A percentile compares a stretch with the other conserved stretches of the same genome.
Conservation (phyloP, 2,329 filamentous ascomycete species). For the Allantophomopsis lycopodina region DNA sequence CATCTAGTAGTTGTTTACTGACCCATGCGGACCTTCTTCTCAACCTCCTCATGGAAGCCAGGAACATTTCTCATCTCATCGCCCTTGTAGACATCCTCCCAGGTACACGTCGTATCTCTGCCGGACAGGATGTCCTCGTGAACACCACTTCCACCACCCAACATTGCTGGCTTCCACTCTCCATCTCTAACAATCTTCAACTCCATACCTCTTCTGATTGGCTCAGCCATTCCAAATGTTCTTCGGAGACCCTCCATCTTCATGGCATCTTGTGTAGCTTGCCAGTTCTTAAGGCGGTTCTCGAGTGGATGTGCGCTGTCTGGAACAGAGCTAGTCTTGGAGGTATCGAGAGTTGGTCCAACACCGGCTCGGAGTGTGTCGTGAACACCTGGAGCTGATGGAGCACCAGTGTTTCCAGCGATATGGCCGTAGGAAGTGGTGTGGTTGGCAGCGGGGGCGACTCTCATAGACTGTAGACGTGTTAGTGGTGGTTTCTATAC, state of each 20-base stretch:
- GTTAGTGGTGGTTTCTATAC: background rate
- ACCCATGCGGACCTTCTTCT: slow-evolving; percentile 73
- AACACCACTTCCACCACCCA: slow-evolving; percentile 46
- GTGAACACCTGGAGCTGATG: slow-evolving; percentile 85
- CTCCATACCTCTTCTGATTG: slow-evolving; percentile 88
- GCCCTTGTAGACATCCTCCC: slow-evolving; percentile 89
- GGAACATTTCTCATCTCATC: slow-evolving; percentile 58
- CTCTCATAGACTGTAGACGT: slow-evolving; percentile 62
- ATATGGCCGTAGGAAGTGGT: slow-evolving; percentile 51
- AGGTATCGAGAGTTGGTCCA: slow-evolving; percentile 39
- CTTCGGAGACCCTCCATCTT: slow-evolving; percentile 83
- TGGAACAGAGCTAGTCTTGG: slow-evolving; percentile 21
- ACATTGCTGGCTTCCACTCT: slow-evolving; percentile 63
- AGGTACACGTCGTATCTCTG: slow-evolving; percentile 62
- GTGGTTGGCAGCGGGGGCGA: slow-evolving; percentile 62
- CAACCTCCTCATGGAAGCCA: slow-evolving; percentile 85
- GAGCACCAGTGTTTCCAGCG: slow-evolving; percentile 49
- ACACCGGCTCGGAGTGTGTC: slow-evolving; percentile 84
- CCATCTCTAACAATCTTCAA: slow-evolving; percentile 72
- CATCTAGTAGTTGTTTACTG: slow-evolving; percentile 5
- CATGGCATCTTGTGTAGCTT: slow-evolving; percentile 71
- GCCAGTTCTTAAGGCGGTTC: slow-evolving; percentile 78
- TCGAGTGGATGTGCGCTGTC: slow-evolving; percentile 66
- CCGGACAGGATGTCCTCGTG: slow-evolving; percentile 85
- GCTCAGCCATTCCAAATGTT: slow-evolving; percentile 85